Conservation (phyloP, 1,284 basidiomycete species). For the Apiotrichum brassicae region DNA sequence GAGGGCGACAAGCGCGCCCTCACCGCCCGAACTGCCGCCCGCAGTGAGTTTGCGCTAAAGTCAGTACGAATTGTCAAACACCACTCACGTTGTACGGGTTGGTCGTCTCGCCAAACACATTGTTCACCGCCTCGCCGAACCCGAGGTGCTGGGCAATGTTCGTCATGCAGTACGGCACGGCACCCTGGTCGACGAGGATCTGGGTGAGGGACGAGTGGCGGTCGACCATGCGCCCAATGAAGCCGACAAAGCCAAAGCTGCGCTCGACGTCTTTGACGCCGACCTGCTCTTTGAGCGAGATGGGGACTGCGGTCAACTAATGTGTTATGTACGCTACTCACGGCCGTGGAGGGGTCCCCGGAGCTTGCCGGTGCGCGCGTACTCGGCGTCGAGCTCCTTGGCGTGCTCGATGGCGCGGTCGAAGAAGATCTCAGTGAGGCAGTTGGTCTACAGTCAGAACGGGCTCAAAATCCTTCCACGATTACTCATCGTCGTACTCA, state of each 20-base stretch:
- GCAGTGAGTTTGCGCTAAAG: conserved; percentile 1
- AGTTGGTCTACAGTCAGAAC: conserved; percentile 28
- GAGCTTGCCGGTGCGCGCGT: conserved; percentile 39
- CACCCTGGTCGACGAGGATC: conserved; percentile 18
- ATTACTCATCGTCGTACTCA: background rate
- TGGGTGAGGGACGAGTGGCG: conserved; percentile 12
- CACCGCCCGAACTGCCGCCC: conserved; percentile 45
- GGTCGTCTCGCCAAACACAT: conserved; percentile 26
- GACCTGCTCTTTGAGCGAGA: conserved; percentile 35
- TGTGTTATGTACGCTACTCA: no score
- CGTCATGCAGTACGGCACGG: conserved; percentile 26
- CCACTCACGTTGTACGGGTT: conserved; percentile 43
- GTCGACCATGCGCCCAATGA: conserved; percentile 1
- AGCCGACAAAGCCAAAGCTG: conserved; percentile 19
- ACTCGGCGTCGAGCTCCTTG: conserved; percentile 41
- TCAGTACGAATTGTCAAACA: conserved; percentile 14
- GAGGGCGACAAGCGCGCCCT: conserved; percentile 44
- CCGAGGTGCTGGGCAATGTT: conserved; percentile 23
- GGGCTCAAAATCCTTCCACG: no score
- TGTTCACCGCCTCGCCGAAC: conserved; percentile 22
- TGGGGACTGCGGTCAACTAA: conserved; percentile 47
- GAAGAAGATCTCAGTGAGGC: conserved; percentile 46
- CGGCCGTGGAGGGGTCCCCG: conserved; percentile 47
- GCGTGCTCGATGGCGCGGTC: conserved; percentile 42
- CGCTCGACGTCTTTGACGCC: conserved; percentile 30